These are phyloP conservation scores for Trichosporon asahii DNA, from an alignment of 1,284 basidiomycete species.

Conservation along the genomic window DNA sequence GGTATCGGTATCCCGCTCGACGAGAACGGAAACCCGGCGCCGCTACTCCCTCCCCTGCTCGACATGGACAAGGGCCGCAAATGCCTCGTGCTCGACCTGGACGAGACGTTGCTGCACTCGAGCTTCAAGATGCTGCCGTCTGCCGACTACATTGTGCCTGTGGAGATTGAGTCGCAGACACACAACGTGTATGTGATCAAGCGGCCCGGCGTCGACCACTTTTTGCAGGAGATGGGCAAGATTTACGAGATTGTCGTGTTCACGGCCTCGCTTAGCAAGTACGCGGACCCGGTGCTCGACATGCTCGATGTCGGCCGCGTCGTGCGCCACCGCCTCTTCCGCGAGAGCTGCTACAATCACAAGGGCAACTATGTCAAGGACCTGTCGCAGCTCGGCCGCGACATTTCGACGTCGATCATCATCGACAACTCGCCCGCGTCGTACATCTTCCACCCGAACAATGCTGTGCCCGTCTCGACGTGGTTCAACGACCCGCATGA, in stretches of 20 bases:
- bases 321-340: constrained; percentile 92
- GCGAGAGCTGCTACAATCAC: constrained; percentile 98
- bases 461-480: constrained; percentile 95
- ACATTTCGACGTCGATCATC: constrained; percentile 91
- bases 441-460: constrained; percentile 99
- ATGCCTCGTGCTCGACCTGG: constrained; percentile 89
- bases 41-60: constrained; percentile 73
- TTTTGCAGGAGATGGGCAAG: constrained; percentile 93
- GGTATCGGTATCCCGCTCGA: constrained; percentile 78
- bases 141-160: constrained; percentile 96
- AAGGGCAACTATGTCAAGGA: constrained; percentile 99
- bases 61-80: constrained; percentile 76
- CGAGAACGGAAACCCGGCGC: constrained; percentile 78
- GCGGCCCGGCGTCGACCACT: constrained; percentile 94
- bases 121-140: constrained; percentile 94
- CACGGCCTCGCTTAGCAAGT: constrained; percentile 97
- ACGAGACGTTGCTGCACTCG: constrained; percentile 92
- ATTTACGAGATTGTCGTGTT: constrained; percentile 98
- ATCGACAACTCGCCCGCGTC: constrained; percentile 98
- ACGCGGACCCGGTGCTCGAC: constrained; percentile 96
- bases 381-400: constrained; percentile 89
- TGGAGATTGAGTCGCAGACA: constrained; percentile 96
- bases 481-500: constrained; percentile 99
- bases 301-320: constrained; percentile 90
- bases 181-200: constrained; percentile 99